phyloP scores from a whole-genome alignment of 495 filamentous ascomycete genomes.

The Physcia stellaris region DNA sequence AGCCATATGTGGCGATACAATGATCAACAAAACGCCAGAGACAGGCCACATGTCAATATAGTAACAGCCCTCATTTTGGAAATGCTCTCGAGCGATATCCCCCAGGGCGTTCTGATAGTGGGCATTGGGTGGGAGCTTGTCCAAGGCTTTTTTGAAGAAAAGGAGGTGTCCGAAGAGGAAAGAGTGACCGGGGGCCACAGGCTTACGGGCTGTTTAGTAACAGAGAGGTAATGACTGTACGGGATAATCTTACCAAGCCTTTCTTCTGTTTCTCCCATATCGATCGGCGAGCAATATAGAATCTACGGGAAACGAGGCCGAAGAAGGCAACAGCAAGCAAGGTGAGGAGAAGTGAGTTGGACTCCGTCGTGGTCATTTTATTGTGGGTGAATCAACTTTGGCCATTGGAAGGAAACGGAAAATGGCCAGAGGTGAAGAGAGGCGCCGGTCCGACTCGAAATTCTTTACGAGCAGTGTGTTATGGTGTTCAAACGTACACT shows the following conservation, averaged over 20 bases:
- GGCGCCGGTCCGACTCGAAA: too few relatives aligned
- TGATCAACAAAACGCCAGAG: slow-evolving; percentile 7
- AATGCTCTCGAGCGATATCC: slow-evolving; percentile 13
- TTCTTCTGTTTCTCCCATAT: not conserved
- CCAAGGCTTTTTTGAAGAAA: slow-evolving; percentile 7
- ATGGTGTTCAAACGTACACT: too few relatives aligned
- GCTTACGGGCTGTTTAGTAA: too few relatives aligned
- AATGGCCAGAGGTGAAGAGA: too few relatives aligned
- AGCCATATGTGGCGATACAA: slow-evolving; percentile 14
- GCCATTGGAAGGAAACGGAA: too few relatives aligned
- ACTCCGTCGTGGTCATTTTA: too few relatives aligned
- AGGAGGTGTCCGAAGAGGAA: slow-evolving; percentile 12
- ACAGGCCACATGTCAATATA: slow-evolving; percentile 20
- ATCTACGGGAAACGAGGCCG: not conserved
- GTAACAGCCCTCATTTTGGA: slow-evolving; percentile 9
- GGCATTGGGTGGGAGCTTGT: slow-evolving; percentile 5
- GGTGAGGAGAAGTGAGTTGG: too few relatives aligned
- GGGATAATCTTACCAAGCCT: too few relatives aligned
- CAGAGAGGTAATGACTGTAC: too few relatives aligned
- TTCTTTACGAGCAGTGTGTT: too few relatives aligned
- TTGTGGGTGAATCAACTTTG: too few relatives aligned
- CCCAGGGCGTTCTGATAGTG: slow-evolving; percentile 9
- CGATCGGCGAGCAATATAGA: not conserved
- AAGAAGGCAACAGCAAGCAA: too few relatives aligned
- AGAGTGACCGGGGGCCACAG: slow-evolving; percentile 1